Evolutionary conservation across 2,329 filamentous ascomycete species (phyloP), one percentile per base, ranked within the genome.

Genomic region (Colletotrichum sp.): DNA sequence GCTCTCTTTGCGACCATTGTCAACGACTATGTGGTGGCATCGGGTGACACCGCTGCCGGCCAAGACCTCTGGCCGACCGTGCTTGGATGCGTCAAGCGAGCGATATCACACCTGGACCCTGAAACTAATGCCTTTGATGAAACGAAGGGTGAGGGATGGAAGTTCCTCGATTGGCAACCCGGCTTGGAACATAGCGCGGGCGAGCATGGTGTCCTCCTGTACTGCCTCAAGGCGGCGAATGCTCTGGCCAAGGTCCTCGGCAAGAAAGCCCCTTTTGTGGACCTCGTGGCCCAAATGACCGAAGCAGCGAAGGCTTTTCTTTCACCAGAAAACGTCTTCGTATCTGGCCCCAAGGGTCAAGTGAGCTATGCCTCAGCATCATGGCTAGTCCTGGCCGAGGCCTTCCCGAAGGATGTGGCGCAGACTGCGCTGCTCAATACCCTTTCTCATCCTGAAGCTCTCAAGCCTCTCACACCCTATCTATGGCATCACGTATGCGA

Each of bases 101-200:
- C 80, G 15, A 65, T 82, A 21, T 70, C 73, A 4, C 80, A 82
- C 71, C 55, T 84, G 3, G 78, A 81, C 43, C 71, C 78, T 8
- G 66, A 71, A 2, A 78, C 77, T 6, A 71, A 77, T 30, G 73
- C 52, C 34, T 82, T 82, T 60, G 66, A 79, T 36, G 71, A 77
- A 8, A 21, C 66, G 7, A 73, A 70, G 15, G 71, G 67, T 10
- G 56, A 76, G 18, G 78, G 70, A 3, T 83, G 81, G 82, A 83
- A 83, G 43, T 83, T 83, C 64, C 78, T 83, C 5, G 82, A 83
- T 67, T 83, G 81, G 82, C 78, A 79, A 9, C 73, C 78, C 1
- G 78, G 75, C 1, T 76, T 83, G 5, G 81, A 83, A 66, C 79
- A 77, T 3, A 78, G 78, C 60, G 80, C 82, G 10, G 82, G 82